Evolutionary conservation across 2,329 filamentous ascomycete species (phyloP), one percentile per base, ranked within the genome.

Genomic region (Ampelomyces quisqualis): DNA sequence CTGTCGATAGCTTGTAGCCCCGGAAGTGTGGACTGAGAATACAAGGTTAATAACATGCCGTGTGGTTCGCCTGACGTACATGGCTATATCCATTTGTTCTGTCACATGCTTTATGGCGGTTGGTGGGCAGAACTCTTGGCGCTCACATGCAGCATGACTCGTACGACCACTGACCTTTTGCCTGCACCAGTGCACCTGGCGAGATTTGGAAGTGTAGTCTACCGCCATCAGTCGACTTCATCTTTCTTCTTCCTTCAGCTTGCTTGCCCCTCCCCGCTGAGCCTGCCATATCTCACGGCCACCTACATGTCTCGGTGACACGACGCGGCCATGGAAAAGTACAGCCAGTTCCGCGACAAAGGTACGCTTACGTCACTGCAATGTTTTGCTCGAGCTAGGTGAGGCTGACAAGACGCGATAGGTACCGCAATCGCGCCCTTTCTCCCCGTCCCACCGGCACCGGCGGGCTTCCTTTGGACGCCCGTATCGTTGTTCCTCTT

Each of bases 401-500:
- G n/a, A 23, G 28, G 42, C 53, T 60, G 40, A 62, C 34, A 29
- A 7, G 19, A 17, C n/a, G 23, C 6, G 22, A 43, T 57, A 97
- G 91, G 90, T 53, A 95, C 93, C 54, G 91, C 93, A 60, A 94
- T 98, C 67, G 88, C 93, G 51, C 93, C 93, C 43, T 98, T 98
- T 74, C 84, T 97, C 48, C 90, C 93, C 11, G 79, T 90, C 40
- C 78, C 82, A 13, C 80, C 85, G 5, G 80, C 82, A 33, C 73
- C 82, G 17, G 78, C 84, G n/a, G 49, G 54, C 8, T 70, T 79
- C 43, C 65, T 87, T 45, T 80, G 81, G 51, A 76, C 81, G 11
- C 74, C 88, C 13, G 65, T 87, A 40, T 81, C 88, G 58, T 59
- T 81, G 43, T 77, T 86, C 64, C 76, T 97, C 57, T 95, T 96